Conservation (phyloP, 2,329 filamentous ascomycete species). For the Beauveria asiatica region DNA sequence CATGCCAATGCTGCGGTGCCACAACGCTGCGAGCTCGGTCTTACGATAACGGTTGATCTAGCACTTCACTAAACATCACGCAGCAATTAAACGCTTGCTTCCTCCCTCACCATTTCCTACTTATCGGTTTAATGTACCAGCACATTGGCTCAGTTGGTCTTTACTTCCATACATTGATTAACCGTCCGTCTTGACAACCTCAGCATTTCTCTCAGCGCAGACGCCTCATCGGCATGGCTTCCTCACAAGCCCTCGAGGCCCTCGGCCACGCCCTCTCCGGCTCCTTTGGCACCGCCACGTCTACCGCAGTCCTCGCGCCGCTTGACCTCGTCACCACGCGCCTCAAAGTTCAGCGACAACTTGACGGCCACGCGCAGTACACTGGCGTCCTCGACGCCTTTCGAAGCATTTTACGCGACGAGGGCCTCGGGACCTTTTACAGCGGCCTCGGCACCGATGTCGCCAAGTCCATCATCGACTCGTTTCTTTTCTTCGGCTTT, state of each 20-base stretch:
- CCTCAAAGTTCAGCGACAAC: slow-evolving; percentile 66
- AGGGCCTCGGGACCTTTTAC: slow-evolving; percentile 71
- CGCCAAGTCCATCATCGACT: slow-evolving; percentile 61
- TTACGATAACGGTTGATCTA: neutral
- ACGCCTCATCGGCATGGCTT: slow-evolving; percentile 20
- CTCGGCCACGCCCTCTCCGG: slow-evolving; percentile 77
- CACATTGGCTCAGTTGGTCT: neutral
- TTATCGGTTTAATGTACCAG: too few species aligned
- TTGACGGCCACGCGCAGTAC: slow-evolving; percentile 45
- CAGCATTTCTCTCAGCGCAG: neutral
- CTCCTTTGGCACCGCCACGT: slow-evolving; percentile 67
- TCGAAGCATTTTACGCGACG: slow-evolving; percentile 58
- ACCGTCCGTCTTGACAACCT: neutral
- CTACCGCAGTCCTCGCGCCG: slow-evolving; percentile 72
- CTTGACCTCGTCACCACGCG: slow-evolving; percentile 74
- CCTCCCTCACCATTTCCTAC: too few species aligned
- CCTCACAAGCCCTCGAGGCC: slow-evolving; percentile 49
- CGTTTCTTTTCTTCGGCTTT: slow-evolving; percentile 78
- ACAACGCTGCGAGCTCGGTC: neutral
- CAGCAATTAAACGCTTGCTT: neutral
- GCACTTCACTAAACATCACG: neutral
- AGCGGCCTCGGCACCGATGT: slow-evolving; percentile 55
- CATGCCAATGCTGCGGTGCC: neutral
- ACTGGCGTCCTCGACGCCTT: slow-evolving; percentile 60
- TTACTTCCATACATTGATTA: too few species aligned